Evolutionary conservation across 2,329 filamentous ascomycete species (phyloP).

Genomic region (Drechslerella coelobrocha): DNA sequence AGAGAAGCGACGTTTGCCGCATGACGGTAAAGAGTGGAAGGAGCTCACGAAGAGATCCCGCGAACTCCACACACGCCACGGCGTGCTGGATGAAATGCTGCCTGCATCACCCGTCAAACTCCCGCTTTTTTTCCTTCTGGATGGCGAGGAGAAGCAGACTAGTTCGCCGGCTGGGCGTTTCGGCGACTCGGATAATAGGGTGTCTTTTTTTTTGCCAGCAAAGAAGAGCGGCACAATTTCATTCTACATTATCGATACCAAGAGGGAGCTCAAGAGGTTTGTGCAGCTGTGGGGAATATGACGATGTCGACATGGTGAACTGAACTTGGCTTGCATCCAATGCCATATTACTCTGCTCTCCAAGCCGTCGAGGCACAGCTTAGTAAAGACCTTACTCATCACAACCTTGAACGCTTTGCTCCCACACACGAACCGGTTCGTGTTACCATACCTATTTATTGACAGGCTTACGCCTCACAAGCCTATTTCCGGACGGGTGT

Average conservation of each 20-base stretch:
- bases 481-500: slow-evolving; percentile 43
- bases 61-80: slow-evolving; percentile 27
- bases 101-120: not conserved
- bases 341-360: no score
- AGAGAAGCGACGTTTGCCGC: slow-evolving; percentile 13
- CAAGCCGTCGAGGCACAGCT: not conserved
- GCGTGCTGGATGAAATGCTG: slow-evolving; percentile 12
- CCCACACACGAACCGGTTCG: no score
- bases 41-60: slow-evolving; percentile 25
- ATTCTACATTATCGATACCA: not conserved
- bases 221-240: not conserved
- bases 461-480: slow-evolving; percentile 22
- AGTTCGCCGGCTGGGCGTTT: no score
- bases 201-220: no score
- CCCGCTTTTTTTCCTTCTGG: no score
- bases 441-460: slow-evolving; percentile 33
- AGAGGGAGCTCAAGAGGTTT: not conserved
- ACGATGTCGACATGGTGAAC: no score
- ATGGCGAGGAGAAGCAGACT: no score
- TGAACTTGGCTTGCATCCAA: no score
- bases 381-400: not conserved
- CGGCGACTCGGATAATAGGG: no score
- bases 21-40: slow-evolving; percentile 23
- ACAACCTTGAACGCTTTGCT: slow-evolving; percentile 1
- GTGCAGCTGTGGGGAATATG: not conserved